These are phyloP conservation scores for Skeletonema tropicum DNA, from an alignment of 108 stramenopile species.

Conservation along the genomic window DNA sequence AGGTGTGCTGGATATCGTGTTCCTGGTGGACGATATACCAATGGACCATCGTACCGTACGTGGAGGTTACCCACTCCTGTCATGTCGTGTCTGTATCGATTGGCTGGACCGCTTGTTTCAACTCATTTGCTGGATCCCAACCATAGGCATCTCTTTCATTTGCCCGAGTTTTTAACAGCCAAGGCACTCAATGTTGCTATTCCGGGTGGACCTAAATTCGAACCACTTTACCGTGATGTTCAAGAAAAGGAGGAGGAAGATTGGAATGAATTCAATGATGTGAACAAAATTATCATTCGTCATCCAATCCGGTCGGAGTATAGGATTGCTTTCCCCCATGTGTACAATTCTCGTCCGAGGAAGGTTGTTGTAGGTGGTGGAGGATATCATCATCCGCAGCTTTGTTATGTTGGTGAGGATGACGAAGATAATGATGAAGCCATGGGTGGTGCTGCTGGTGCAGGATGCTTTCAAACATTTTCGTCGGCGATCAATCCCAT, in stretches of 20 bases:
- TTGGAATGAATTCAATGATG: conserved; percentile 99
- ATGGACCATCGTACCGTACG: conserved; percentile 92
- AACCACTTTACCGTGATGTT: conserved; percentile 97
- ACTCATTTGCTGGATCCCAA: conserved; percentile 88
- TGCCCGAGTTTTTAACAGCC: conserved; percentile 95
- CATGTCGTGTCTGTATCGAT: conserved; percentile 93
- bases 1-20: conserved; percentile 51
- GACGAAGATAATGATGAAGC: conserved; percentile 72
- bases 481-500: conserved; percentile 93
- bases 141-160: conserved; percentile 92
- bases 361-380: conserved; percentile 76
- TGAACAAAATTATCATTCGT: conserved; percentile 98
- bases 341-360: conserved; percentile 98
- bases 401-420: conserved; percentile 88
- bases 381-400: conserved; percentile 93
- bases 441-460: conserved; percentile 22
- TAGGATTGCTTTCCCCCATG: conserved; percentile 95
- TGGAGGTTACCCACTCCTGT: conserved; percentile 95
- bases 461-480: conserved; percentile 65
- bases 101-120: conserved; percentile 93
- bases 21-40: conserved; percentile 71
- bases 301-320: conserved; percentile 98
- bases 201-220: conserved; percentile 99
- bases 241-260: conserved; percentile 95
- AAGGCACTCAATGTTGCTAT: conserved; percentile 98